Percentiles rank a stretch among this genome's conserved stretches.
Evolutionary conservation across 371 early-diverging fungal species (phyloP).

Genomic region (Apophysomyces variabilis): DNA sequence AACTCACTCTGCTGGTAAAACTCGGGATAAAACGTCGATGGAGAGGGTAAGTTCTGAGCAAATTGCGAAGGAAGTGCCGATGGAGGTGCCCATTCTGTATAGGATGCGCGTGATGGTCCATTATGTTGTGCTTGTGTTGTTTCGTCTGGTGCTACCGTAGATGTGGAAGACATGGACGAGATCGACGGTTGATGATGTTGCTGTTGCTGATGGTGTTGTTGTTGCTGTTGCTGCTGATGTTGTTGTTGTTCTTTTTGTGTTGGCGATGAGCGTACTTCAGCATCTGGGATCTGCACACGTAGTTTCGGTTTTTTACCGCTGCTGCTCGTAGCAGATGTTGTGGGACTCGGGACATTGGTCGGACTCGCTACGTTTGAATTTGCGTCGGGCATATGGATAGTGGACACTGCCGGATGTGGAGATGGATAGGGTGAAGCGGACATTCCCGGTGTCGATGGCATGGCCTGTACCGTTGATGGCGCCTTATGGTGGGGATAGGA

Average conservation of each 20-base stretch:
- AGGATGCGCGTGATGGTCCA: slow-evolving; percentile 8
- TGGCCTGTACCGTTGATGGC: slow-evolving; percentile 13
- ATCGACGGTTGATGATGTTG: slow-evolving; percentile 24
- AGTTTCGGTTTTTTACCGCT: slow-evolving; percentile 52
- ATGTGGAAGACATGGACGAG: slow-evolving; percentile 26
- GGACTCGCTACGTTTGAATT: slow-evolving; percentile 23
- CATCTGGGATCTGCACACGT: slow-evolving; percentile 57
- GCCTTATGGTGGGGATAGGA: slow-evolving; percentile 15
- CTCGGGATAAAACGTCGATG: slow-evolving; percentile 77
- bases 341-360: slow-evolving; percentile 25
- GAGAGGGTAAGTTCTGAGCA: slow-evolving; percentile 79
- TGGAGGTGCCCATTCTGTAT: slow-evolving; percentile 27
- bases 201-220: too few species aligned
- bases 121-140: slow-evolving; percentile 1
- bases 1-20: slow-evolving; percentile 72
- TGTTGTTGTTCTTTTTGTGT: slow-evolving; percentile 19
- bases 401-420: slow-evolving; percentile 22
- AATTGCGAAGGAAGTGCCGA: slow-evolving; percentile 75
- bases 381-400: slow-evolving; percentile 15
- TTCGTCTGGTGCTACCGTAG: slow-evolving; percentile 11
- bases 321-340: slow-evolving; percentile 33
- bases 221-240: too few species aligned
- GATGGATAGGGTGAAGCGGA: slow-evolving; percentile 22
- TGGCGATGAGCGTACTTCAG: slow-evolving; percentile 12
- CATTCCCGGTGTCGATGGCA: slow-evolving; percentile 23